Evolutionary conservation across 1,284 basidiomycete species (phyloP), one percentile per base, ranked within the genome.

Genomic region (Ceratobasidium sp.): DNA sequence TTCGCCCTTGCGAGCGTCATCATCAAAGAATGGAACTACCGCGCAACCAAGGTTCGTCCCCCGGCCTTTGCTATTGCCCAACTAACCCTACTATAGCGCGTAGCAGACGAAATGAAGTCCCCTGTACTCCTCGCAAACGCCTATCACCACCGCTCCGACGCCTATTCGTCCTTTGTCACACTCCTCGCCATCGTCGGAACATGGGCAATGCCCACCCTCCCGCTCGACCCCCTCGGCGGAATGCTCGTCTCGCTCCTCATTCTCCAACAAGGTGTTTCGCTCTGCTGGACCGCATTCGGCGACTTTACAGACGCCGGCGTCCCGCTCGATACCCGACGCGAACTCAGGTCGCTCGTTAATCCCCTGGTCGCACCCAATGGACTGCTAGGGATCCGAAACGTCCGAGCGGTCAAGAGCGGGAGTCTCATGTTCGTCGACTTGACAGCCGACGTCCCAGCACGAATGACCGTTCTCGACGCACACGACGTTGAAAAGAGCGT

Each of bases 201-300:
- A 4, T 93, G 89, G 84, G 84, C 87, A 71, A 87, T 91, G 75
- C 91, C 94, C 13, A 85, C 91, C n/a, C 82, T 94, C 72, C 93
- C 94, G 31, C 83, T 98, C 32, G 96, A 99, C 77, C 96, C 96
- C 2, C 84, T 99, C 32, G 97, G 97, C 73, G 96, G 96, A 89
- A 80, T 98, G 20, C 78, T 97, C 65, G 96, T 98, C 10, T 94
- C 94, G 0, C 80, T 92, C 68, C 87, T 98, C 74, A 97, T 98
- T 77, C 83, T 97, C 27, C 85, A 85, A 74, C 94, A 98, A 77
- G 93, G 94, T n/a, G 80, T 88, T 50, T 80, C 80, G 17, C 81
- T 98, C 25, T 83, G 94, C 52, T 79, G 84, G 52, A 86, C 86
- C 15, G 91, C 95, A 0, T 86, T 93, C 78, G 83, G 86, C 31